Percentiles rank a stretch among this genome's conserved stretches.
Evolutionary conservation across 768 basidiomycete genomes (phyloP).

Genomic region (Kwoniella heveanensis): DNA sequence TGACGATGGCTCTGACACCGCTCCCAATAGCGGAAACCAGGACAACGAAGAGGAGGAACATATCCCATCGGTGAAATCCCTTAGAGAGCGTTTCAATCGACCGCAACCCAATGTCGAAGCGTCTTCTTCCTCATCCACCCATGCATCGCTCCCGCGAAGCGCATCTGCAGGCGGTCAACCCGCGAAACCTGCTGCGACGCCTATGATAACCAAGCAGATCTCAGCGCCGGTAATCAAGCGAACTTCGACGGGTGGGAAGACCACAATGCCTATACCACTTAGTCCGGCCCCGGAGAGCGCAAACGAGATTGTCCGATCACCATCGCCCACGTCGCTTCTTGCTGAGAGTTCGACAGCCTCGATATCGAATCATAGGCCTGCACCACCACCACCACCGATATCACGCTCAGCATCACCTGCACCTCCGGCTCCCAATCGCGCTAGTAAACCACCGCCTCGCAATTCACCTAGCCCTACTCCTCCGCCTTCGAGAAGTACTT

Average conservation of each 20-base stretch:
- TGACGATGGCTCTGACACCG: background rate
- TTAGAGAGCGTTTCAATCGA: conserved; percentile 30
- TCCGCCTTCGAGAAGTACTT: conserved; percentile 2
- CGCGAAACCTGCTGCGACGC: background rate
- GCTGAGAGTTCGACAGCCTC: background rate
- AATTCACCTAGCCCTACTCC: conserved; percentile 17
- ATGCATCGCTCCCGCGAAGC: conserved; percentile 7
- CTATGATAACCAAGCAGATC: conserved; percentile 15
- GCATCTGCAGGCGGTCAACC: conserved; percentile 5
- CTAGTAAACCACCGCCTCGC: conserved; percentile 23
- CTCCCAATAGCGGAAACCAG: background rate
- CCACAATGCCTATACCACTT: background rate
- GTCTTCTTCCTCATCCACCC: conserved; percentile 1
- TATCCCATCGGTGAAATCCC: conserved; percentile 28
- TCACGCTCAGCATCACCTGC: conserved; percentile 29
- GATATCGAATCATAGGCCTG: background rate
- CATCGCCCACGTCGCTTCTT: background rate
- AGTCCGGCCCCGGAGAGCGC: conserved; percentile 9
- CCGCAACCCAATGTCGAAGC: conserved; percentile 5
- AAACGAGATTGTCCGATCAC: background rate
- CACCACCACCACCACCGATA: conserved; percentile 27
- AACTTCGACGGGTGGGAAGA: conserved; percentile 27
- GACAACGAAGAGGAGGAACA: background rate
- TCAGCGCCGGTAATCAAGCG: conserved; percentile 22
- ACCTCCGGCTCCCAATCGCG: conserved; percentile 27